These are phyloP conservation scores for Fusarium sp. DNA, from an alignment of 2,329 filamentous ascomycete species.

Conservation along the genomic window DNA sequence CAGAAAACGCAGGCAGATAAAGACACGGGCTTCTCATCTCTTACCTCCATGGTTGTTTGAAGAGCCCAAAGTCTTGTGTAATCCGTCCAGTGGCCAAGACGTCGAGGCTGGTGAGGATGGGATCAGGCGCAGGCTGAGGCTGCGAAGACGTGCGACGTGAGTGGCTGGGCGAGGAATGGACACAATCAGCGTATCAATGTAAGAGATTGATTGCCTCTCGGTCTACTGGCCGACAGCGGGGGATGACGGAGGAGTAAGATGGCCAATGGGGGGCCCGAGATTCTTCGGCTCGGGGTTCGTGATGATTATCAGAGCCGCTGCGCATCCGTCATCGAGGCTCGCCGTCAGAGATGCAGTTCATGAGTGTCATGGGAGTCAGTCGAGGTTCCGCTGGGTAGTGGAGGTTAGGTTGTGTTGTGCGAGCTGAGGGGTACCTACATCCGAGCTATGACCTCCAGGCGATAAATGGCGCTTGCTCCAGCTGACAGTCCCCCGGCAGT, in stretches of 20 bases:
- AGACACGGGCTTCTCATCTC: slow-evolving; percentile 18
- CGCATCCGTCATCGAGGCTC: background rate
- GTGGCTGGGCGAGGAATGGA: slow-evolving; percentile 9
- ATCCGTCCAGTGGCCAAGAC: slow-evolving; percentile 21
- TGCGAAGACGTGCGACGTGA: slow-evolving; percentile 10
- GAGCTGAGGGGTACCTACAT: background rate
- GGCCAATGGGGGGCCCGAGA: background rate
- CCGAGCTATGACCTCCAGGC: slow-evolving; percentile 27
- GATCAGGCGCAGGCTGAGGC: slow-evolving; percentile 37
- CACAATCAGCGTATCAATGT: slow-evolving; percentile 8
- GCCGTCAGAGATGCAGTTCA: slow-evolving; percentile 10
- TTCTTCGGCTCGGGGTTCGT: no score
- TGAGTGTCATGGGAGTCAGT: background rate
- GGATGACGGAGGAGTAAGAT: background rate
- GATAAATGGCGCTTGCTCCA: slow-evolving; percentile 21
- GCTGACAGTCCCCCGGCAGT: slow-evolving; percentile 10
- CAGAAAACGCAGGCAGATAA: slow-evolving; percentile 5
- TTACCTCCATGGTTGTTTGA: slow-evolving; percentile 40
- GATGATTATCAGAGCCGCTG: background rate
- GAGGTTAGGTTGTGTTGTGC: background rate
- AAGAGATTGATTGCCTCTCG: slow-evolving; percentile 8
- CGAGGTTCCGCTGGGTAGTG: no score
- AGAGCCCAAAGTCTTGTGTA: background rate
- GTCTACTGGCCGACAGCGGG: slow-evolving; percentile 11
- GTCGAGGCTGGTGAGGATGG: slow-evolving; percentile 17